These are phyloP conservation scores for Lachnum nothofagi DNA, from an alignment of 2,329 filamentous ascomycete genomes.

Conservation along the genomic window DNA sequence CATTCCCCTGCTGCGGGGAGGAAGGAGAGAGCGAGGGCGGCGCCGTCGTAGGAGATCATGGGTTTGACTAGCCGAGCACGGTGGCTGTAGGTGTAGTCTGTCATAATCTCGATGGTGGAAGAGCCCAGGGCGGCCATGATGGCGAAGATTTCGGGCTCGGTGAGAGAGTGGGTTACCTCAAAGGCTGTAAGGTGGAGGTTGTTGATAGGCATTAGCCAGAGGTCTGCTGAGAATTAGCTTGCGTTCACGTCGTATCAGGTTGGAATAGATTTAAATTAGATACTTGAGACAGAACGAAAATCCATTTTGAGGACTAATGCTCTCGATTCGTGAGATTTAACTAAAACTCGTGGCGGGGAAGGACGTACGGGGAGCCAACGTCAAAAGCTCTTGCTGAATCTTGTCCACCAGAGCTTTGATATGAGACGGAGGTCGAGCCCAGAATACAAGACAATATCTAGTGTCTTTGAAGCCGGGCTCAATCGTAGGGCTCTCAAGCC, in stretches of 20 bases:
- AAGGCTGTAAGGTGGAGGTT: constrained; percentile 80
- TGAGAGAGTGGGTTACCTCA: constrained; percentile 77
- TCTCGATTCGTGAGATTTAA: not conserved
- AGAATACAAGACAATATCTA: constrained; percentile 79
- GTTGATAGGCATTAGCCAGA: constrained; percentile 81
- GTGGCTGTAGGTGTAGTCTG: constrained; percentile 61
- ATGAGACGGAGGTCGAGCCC: constrained; percentile 74
- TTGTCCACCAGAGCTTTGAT: constrained; percentile 62
- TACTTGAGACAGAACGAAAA: too few species aligned
- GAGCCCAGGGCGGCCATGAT: constrained; percentile 56
- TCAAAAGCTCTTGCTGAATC: constrained; percentile 62
- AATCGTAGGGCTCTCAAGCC: constrained; percentile 58
- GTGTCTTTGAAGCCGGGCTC: constrained; percentile 69
- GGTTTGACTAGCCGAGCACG: constrained; percentile 76
- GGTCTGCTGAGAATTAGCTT: constrained; percentile 51
- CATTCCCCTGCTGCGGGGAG: constrained; percentile 68
- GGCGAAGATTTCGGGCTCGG: constrained; percentile 59
- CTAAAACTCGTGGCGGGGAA: not conserved
- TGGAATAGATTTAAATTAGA: not conserved
- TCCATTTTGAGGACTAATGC: too few species aligned
- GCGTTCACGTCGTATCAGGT: too few species aligned
- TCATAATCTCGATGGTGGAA: constrained; percentile 50
- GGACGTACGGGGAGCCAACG: constrained; percentile 63
- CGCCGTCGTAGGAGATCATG: constrained; percentile 74
- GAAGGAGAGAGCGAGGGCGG: constrained; percentile 82